Evolutionary conservation across 805 yeast genomes (phyloP).

Genomic region (Metschnikowia lachancei): DNA sequence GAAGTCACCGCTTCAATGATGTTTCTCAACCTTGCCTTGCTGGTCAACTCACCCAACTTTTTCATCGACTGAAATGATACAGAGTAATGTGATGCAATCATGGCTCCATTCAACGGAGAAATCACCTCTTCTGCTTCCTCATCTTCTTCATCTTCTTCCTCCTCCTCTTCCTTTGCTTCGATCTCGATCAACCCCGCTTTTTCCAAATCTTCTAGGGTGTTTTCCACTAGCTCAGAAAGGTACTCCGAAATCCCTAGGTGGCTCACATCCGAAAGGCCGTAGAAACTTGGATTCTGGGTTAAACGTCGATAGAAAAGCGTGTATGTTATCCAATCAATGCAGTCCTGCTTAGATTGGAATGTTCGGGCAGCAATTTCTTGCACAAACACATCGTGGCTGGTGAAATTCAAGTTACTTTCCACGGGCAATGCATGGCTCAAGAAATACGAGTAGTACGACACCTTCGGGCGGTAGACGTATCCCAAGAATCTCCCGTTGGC

Average conservation of each 20-base stretch:
- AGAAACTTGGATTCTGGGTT: conserved; percentile 81
- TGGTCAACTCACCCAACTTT: conserved; percentile 52
- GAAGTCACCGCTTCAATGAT: conserved; percentile 63
- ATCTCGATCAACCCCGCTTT: conserved; percentile 63
- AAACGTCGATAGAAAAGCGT: conserved; percentile 80
- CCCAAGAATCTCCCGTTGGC: conserved; percentile 44
- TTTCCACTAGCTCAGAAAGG: conserved; percentile 80
- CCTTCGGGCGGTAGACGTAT: conserved; percentile 53
- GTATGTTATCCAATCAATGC: conserved; percentile 87
- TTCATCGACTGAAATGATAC: conserved; percentile 67
- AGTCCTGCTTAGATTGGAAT: conserved; percentile 70
- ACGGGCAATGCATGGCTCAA: conserved; percentile 73
- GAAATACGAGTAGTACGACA: conserved; percentile 68
- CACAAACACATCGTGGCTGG: conserved; percentile 64
- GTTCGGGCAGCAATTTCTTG: conserved; percentile 69
- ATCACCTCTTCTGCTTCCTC: conserved; percentile 42
- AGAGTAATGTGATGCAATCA: conserved; percentile 72
- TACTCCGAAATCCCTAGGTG: conserved; percentile 73
- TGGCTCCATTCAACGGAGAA: conserved; percentile 63
- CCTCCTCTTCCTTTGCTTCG: conserved; percentile 36
- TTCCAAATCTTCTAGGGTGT: conserved; percentile 57
- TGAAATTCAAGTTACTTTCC: conserved; percentile 66
- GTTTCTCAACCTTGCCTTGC: conserved; percentile 55
- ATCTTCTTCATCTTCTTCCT: conserved; percentile 29
- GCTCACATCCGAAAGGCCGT: conserved; percentile 67